Percentiles rank a stretch among this genome's conserved stretches.
These are phyloP conservation scores for Botrytis byssoidea DNA, from an alignment of 2,329 filamentous ascomycete genomes.

Conservation along the genomic window DNA sequence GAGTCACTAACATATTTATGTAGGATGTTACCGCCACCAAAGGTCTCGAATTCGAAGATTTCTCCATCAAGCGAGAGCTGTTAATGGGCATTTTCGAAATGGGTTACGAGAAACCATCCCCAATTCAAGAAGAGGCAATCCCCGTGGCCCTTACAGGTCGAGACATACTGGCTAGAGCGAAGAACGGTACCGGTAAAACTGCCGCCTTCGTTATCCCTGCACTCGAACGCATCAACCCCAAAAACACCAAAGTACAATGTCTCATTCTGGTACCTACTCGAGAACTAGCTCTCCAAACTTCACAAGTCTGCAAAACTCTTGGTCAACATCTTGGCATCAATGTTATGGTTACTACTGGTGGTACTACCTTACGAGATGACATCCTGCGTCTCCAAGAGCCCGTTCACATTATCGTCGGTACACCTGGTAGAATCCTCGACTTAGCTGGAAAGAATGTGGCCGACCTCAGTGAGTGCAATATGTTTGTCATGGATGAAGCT, in stretches of 20 bases:
- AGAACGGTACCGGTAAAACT: conserved; percentile 98
- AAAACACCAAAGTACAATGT: conserved; percentile 93
- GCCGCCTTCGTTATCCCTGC: conserved; percentile 96
- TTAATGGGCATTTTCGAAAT: conserved; percentile 99
- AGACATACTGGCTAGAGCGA: conserved; percentile 93
- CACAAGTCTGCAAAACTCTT: conserved; percentile 97
- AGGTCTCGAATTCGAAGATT: conserved; percentile 96
- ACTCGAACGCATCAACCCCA: conserved; percentile 93
- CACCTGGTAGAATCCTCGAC: conserved; percentile 93
- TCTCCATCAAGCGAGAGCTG: conserved; percentile 88
- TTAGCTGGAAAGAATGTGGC: conserved; percentile 94
- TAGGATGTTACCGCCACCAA: conserved; percentile 98
- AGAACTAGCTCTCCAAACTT: conserved; percentile 96
- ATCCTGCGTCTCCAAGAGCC: conserved; percentile 92
- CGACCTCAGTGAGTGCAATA: conserved; percentile 91
- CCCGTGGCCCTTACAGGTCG: conserved; percentile 92
- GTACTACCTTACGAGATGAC: conserved; percentile 91
- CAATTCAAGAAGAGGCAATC: conserved; percentile 98
- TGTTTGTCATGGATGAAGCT: conserved; percentile 99
- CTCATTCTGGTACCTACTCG: conserved; percentile 94
- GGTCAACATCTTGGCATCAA: conserved; percentile 97
- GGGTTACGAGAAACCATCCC: conserved; percentile 96
- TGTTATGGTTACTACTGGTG: conserved; percentile 98
- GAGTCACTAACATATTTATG: conserved; percentile 25
- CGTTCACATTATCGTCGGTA: conserved; percentile 97